Evolutionary conservation across 2,329 filamentous ascomycete genomes (phyloP), one percentile per base, ranked within the genome.

Genomic region (Stagonosporopsis cucurbitacearum): DNA sequence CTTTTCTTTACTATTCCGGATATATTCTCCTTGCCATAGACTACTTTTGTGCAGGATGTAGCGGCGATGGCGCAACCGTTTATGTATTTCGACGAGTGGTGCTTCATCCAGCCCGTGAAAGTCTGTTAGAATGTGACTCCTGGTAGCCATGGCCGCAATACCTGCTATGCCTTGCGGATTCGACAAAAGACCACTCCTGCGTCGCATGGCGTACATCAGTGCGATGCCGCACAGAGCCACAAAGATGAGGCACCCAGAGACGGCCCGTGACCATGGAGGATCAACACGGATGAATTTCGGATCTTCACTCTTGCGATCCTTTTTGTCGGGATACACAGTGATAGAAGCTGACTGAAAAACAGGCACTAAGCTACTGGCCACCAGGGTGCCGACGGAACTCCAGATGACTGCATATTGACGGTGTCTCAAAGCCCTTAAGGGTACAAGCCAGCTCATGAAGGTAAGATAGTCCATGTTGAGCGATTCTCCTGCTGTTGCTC

Each of bases 381-480:
- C 75, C 4, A 88, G 74, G 1, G 86, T 87, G 0, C 85, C 84
- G 6, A 89, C 61, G 0, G 88, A 89, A 0, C 87, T 90, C 13
- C 88, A 77, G 0, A 84, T 83, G 6, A 92, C 88, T 0, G 88
- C 87, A 68, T 87, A 89, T 64, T 92, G 89, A 40, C 80, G 81
- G 59, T 84, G 82, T 57, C 79, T 79, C 2, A 90, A 66, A 1
- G 88, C 88, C 41, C 82, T 80, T 4, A 91, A 72, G 0, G 89
- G 89, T 2, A 87, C 81, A 35, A 88, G 74, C 65, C 89, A 85
- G 65, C 82, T 86, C 75, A 88, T 84, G 63, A 85, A 82, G 5
- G 88, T 90, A 40, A 90, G 81, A 57, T 92, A 92, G 71, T 91
- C 87, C 58, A 90, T 87, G 60, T 91, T 91, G 66, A 92, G 83